A percentile compares a stretch with the other conserved stretches of the same genome.
These are phyloP conservation scores for Elasticomyces elasticus DNA, from an alignment of 495 filamentous ascomycete species.

Conservation along the genomic window DNA sequence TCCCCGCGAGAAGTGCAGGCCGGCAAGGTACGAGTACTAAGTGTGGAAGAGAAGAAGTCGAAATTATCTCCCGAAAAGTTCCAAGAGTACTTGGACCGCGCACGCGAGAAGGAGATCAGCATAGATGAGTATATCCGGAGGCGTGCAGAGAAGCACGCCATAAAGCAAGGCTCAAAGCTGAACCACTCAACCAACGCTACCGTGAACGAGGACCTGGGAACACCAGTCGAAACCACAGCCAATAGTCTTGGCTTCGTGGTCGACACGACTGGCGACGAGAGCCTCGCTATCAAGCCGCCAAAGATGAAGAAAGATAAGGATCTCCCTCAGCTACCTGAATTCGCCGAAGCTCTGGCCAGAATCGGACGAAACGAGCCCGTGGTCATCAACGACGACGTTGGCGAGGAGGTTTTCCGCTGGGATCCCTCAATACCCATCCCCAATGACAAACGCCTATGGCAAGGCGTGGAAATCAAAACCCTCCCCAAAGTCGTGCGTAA, in stretches of 20 bases:
- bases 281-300: neutral
- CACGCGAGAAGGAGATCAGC: conserved; percentile 15
- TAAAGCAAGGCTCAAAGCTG: conserved; percentile 6
- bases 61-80: conserved; percentile 8
- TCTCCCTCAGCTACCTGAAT: neutral
- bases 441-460: conserved; percentile 20
- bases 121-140: conserved; percentile 13
- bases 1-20: neutral
- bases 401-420: conserved; percentile 1
- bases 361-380: conserved; percentile 1
- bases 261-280: conserved; percentile 9
- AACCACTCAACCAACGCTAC: neutral
- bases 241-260: conserved; percentile 5
- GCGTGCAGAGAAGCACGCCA: conserved; percentile 15
- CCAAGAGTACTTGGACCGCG: conserved; percentile 8
- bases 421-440: conserved; percentile 8
- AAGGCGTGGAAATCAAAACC: conserved; percentile 12
- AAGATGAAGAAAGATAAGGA: neutral
- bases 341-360: neutral
- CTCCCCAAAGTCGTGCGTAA: conserved; percentile 20
- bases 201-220: too few relatives aligned
- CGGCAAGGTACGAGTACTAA: conserved; percentile 1
- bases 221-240: too few relatives aligned
- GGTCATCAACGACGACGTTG: conserved; percentile 7
- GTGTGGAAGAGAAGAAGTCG: neutral